phyloP scores from a whole-genome alignment of 2,329 filamentous ascomycete species.

The Colletotrichum tropicicola region DNA sequence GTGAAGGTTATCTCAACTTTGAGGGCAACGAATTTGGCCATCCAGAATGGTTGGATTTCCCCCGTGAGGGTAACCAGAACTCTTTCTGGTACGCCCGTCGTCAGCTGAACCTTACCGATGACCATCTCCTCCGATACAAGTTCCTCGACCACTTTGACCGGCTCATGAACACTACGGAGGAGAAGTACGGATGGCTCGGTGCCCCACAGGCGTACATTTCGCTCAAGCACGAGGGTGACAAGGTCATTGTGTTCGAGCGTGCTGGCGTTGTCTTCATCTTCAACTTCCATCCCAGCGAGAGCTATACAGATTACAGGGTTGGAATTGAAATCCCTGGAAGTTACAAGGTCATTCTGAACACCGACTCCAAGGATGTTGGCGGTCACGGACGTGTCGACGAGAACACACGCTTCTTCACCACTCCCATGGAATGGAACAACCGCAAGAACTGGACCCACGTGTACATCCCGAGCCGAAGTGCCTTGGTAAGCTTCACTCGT shows the following conservation, averaged over 20 bases:
- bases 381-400: slow-evolving; percentile 82
- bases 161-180: slow-evolving; percentile 88
- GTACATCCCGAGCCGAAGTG: slow-evolving; percentile 86
- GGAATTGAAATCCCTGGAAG: slow-evolving; percentile 87
- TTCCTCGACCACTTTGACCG: slow-evolving; percentile 95
- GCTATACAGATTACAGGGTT: slow-evolving; percentile 91
- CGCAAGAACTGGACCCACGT: slow-evolving; percentile 91
- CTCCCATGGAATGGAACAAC: slow-evolving; percentile 88
- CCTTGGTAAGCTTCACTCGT: slow-evolving; percentile 69
- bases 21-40: slow-evolving; percentile 99
- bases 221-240: slow-evolving; percentile 92
- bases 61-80: slow-evolving; percentile 90
- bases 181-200: slow-evolving; percentile 91
- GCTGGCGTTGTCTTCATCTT: slow-evolving; percentile 92
- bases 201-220: slow-evolving; percentile 89
- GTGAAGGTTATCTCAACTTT: slow-evolving; percentile 98
- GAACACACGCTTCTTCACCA: slow-evolving; percentile 90
- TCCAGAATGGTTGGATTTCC: slow-evolving; percentile 99
- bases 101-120: slow-evolving; percentile 92
- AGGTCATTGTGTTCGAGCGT: slow-evolving; percentile 94
- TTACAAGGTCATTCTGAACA: slow-evolving; percentile 86
- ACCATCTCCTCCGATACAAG: slow-evolving; percentile 84
- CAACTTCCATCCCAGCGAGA: slow-evolving; percentile 89
- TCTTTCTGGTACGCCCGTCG: slow-evolving; percentile 95
- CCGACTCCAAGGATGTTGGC: slow-evolving; percentile 80